phyloP scores from a whole-genome alignment of 176 grass and related monocot genomes.

The Triticum timopheevii region DNA sequence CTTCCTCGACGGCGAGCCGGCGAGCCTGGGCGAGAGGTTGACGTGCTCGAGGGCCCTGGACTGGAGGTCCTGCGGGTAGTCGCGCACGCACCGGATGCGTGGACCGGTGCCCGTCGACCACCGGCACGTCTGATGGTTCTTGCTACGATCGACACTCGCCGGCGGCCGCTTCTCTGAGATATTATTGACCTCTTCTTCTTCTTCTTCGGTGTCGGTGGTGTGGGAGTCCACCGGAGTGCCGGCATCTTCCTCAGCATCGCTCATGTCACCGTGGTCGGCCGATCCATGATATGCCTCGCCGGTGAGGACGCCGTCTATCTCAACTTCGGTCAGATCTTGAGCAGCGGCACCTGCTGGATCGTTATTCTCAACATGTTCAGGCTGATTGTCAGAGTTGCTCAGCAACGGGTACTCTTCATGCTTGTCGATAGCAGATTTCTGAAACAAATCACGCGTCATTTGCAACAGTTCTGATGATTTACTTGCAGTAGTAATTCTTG shows the following conservation, averaged over 20 bases:
- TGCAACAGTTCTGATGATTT: background rate
- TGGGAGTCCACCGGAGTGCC: background rate
- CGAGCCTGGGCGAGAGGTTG: conserved; percentile 74
- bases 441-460: conserved; percentile 14
- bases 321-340: conserved; percentile 13
- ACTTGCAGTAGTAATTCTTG: background rate
- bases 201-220: conserved; percentile 1
- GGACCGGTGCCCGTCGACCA: conserved; percentile 76
- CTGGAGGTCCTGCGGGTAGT: conserved; percentile 88
- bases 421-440: conserved; percentile 57
- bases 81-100: conserved; percentile 86
- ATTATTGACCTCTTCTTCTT: background rate
- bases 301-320: background rate
- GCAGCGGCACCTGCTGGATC: background rate
- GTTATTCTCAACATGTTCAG: background rate
- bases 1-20: conserved; percentile 46
- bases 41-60: conserved; percentile 89
- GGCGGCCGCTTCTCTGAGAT: background rate
- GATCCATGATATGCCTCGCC: background rate
- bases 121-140: conserved; percentile 49
- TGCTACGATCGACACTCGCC: background rate
- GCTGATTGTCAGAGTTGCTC: conserved; percentile 1
- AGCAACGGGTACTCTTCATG: conserved; percentile 62
- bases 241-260: conserved; percentile 36
- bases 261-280: conserved; percentile 28